phyloP scores from a whole-genome alignment of 148 eudicot species.

The Vaccinium darrowii region DNA sequence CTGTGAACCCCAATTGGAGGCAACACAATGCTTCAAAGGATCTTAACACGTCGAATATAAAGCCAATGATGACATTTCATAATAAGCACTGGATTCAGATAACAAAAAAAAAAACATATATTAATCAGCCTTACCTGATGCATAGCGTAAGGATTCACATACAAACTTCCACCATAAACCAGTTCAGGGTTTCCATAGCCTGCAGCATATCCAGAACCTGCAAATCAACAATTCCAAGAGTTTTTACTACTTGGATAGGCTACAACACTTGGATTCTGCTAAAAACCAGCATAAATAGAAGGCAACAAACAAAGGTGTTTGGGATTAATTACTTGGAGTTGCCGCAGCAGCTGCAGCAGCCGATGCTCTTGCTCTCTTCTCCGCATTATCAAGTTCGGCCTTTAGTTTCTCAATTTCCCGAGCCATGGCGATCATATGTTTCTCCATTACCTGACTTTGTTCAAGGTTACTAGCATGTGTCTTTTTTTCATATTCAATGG shows the following conservation, averaged over 20 bases:
- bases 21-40: background rate
- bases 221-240: constrained; percentile 11
- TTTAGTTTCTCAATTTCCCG: constrained; percentile 58
- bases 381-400: constrained; percentile 65
- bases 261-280: background rate
- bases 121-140: constrained; percentile 49
- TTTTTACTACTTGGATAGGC: background rate
- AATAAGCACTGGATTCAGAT: background rate
- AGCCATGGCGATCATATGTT: constrained; percentile 37
- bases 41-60: background rate
- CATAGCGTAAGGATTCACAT: constrained; percentile 42
- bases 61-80: background rate
- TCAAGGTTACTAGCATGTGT: constrained; percentile 46
- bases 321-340: constrained; percentile 41
- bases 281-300: constrained; percentile 5
- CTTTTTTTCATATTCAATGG: constrained; percentile 69
- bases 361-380: constrained; percentile 68
- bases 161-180: constrained; percentile 38
- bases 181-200: constrained; percentile 34
- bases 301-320: background rate
- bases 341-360: constrained; percentile 54
- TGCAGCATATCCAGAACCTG: constrained; percentile 50
- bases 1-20: constrained; percentile 8
- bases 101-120: background rate
- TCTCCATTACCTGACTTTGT: constrained; percentile 60